A percentile compares a stretch with the other conserved stretches of the same genome.
phyloP scores from a whole-genome alignment of 306 rosid genomes.

The Canavalia gladiata region DNA sequence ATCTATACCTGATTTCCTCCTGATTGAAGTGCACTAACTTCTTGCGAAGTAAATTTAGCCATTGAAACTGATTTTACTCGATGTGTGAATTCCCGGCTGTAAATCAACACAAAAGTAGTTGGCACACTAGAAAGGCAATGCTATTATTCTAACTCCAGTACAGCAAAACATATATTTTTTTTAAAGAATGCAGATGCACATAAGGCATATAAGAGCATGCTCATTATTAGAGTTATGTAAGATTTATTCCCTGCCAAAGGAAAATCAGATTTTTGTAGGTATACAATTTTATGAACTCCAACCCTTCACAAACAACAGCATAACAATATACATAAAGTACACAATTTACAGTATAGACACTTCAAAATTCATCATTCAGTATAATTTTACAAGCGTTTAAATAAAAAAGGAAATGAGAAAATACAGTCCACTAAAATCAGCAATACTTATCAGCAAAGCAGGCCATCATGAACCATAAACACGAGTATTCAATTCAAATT shows the following conservation, averaged over 20 bases:
- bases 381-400: constrained; percentile 16
- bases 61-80: constrained; percentile 93
- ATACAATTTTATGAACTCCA: constrained; percentile 36
- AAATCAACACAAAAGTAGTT: constrained; percentile 46
- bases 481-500: constrained; percentile 19
- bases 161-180: constrained; percentile 15
- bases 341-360: constrained; percentile 6
- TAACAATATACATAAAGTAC: background rate
- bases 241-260: constrained; percentile 30
- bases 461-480: constrained; percentile 24
- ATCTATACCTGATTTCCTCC: constrained; percentile 91
- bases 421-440: constrained; percentile 26
- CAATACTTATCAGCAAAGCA: constrained; percentile 29
- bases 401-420: constrained; percentile 39
- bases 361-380: constrained; percentile 21
- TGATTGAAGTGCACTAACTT: constrained; percentile 92
- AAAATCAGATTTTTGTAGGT: constrained; percentile 22
- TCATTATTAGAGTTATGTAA: constrained; percentile 19
- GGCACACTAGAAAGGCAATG: constrained; percentile 17
- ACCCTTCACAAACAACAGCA: constrained; percentile 26
- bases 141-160: constrained; percentile 14
- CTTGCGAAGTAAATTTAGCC: constrained; percentile 97
- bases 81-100: constrained; percentile 96
- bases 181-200: constrained; percentile 24
- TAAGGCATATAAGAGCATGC: constrained; percentile 17